Evolutionary conservation across 345 rosid genomes (phyloP), one percentile per base, ranked within the genome.

Genomic region (Sapria himalayana): DNA sequence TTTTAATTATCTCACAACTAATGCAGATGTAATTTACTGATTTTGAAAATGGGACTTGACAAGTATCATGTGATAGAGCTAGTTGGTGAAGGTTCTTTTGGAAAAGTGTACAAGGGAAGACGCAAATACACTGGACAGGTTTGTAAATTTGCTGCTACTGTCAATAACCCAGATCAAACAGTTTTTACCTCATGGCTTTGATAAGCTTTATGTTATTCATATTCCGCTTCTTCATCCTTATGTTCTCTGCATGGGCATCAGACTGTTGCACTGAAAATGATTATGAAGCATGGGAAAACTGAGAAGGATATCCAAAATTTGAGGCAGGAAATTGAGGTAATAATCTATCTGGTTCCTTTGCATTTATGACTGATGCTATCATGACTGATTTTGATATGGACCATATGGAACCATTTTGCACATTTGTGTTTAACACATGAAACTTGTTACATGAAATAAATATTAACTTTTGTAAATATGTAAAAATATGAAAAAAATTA

Each of bases 251-350:
- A 25, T 31, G 53, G 36, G 16, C 52, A 39, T 31, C 55, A 86
- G 97, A 86, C 94, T 15, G 97, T 86, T 39, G 97, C 97, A 3
- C 76, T 89, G 94, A 89, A 89, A 62, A 81, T 89, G 39, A 89
- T 89, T 15, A 66, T 78, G 85, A 86, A 81, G 65, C 93, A 81
- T 23, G 97, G 97, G 11, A 86, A 86, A 50, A 73, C 76, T 25
- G 97, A 81, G 32, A 86, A 86, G 56, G 94, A 86, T 52, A 64
- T 86, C 11, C 92, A 71, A 40, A 86, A 76, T 54, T 51, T 86
- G 54, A 60, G 97, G 45, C 97, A 86, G 60, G 97, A 86, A 67
- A 86, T 86, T 41, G 94, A 86, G 89, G 97, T 81, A 40, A 50
- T 45, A 3, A 19, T 37, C 4, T 22, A 41, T 14, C 16, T 24